Evolutionary conservation across 805 yeast species (phyloP).

Genomic region (Citeromyces nyonsensis): DNA sequence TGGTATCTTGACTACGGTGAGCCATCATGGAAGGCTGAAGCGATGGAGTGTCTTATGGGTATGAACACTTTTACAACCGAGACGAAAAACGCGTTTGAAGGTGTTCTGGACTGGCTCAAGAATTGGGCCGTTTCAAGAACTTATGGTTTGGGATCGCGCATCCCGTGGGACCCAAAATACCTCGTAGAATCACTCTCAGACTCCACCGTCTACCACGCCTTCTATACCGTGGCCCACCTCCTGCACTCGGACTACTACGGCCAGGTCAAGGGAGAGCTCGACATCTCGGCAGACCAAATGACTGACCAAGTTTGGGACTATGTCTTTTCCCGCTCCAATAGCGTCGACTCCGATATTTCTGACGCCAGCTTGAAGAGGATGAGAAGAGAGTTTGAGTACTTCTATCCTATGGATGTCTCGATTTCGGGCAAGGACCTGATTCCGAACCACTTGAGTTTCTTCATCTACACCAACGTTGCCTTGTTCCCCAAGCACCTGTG

Average conservation of each 20-base stretch:
- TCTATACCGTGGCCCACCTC: constrained; percentile 79
- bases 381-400: constrained; percentile 92
- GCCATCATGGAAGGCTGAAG: constrained; percentile 70
- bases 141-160: constrained; percentile 85
- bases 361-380: constrained; percentile 46
- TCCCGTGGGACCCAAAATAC: constrained; percentile 94
- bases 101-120: constrained; percentile 88
- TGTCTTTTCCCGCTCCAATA: constrained; percentile 62
- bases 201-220: constrained; percentile 91
- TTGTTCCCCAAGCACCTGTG: constrained; percentile 81
- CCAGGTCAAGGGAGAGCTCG: constrained; percentile 51
- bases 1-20: constrained; percentile 98
- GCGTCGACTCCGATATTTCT: constrained; percentile 43
- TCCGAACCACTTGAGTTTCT: constrained; percentile 94
- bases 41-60: constrained; percentile 58
- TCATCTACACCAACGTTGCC: constrained; percentile 85
- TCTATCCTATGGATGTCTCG: constrained; percentile 87
- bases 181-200: constrained; percentile 92
- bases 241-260: constrained; percentile 84
- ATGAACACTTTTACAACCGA: constrained; percentile 76
- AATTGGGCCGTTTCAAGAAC: constrained; percentile 98
- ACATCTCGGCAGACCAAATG: constrained; percentile 69
- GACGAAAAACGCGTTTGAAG: constrained; percentile 83
- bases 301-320: constrained; percentile 90
- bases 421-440: constrained; percentile 94